phyloP scores from a whole-genome alignment of 257 asterid species.

The Petrea volubilis region DNA sequence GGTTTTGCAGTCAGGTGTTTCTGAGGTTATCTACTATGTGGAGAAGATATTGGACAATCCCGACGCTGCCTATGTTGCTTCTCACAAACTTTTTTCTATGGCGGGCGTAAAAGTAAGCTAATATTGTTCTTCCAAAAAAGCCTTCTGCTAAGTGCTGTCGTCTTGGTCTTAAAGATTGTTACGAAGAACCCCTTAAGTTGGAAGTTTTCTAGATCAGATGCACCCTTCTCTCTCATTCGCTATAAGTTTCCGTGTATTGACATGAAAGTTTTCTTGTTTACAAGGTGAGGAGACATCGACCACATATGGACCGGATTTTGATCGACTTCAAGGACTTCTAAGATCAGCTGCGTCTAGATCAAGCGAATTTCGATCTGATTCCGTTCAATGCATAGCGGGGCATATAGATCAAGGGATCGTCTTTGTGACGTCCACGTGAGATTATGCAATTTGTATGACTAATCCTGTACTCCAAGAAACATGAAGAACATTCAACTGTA shows the following conservation, averaged over 20 bases:
- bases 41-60: slow-evolving; percentile 69
- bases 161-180: slow-evolving; percentile 13
- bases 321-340: slow-evolving; percentile 62
- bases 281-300: slow-evolving; percentile 84
- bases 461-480: too few relatives aligned
- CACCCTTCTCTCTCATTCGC: background rate
- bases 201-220: background rate
- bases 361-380: too few relatives aligned
- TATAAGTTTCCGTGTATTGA: slow-evolving; percentile 9
- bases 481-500: too few relatives aligned
- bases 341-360: slow-evolving; percentile 26
- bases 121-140: background rate
- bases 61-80: slow-evolving; percentile 67
- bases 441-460: too few relatives aligned
- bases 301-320: slow-evolving; percentile 63
- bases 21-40: slow-evolving; percentile 83
- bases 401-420: too few relatives aligned
- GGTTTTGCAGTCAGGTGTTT: slow-evolving; percentile 78
- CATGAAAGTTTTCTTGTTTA: slow-evolving; percentile 9
- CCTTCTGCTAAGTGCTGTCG: slow-evolving; percentile 19
- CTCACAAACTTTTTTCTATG: slow-evolving; percentile 79
- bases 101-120: slow-evolving; percentile 81
- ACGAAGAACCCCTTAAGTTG: background rate
- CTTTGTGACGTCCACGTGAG: too few relatives aligned
- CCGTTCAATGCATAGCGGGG: too few relatives aligned